Percentiles rank a stretch among this genome's conserved stretches.
These are phyloP conservation scores for Termitomyces titanicus DNA, from an alignment of 768 basidiomycete species.

Conservation along the genomic window DNA sequence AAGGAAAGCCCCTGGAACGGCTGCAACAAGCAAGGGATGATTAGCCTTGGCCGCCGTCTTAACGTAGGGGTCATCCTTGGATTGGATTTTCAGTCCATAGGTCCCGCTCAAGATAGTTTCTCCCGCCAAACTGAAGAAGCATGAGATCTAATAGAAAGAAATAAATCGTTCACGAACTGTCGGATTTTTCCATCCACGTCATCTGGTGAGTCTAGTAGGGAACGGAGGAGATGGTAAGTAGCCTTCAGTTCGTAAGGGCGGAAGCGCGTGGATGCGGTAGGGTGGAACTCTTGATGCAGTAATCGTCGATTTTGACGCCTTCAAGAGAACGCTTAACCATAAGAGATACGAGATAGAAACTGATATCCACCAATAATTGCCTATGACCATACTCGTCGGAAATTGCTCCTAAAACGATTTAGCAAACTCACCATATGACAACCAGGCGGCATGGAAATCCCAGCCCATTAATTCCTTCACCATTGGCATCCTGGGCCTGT, in stretches of 20 bases:
- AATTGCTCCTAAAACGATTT: background rate
- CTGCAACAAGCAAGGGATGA: conserved; percentile 22
- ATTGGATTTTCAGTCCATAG: conserved; percentile 29
- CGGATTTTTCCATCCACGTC: conserved; percentile 10
- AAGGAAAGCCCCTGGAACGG: conserved; percentile 26
- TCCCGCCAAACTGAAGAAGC: conserved; percentile 13
- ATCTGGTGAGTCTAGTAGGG: conserved; percentile 17
- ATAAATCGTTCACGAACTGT: conserved; percentile 5
- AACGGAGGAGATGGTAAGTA: conserved; percentile 19
- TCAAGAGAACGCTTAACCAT: background rate
- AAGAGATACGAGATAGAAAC: background rate
- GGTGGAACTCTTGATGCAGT: conserved; percentile 21
- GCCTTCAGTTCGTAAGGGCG: conserved; percentile 18
- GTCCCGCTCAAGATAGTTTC: conserved; percentile 27
- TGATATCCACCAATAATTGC: conserved; percentile 6
- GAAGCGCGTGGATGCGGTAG: conserved; percentile 13
- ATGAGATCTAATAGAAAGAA: background rate
- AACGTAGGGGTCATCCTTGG: conserved; percentile 32
- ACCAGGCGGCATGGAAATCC: conserved; percentile 12
- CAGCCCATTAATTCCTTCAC: conserved; percentile 21
- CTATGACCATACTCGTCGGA: background rate
- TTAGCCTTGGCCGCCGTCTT: conserved; percentile 26
- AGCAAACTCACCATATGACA: conserved; percentile 12
- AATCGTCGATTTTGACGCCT: conserved; percentile 23
- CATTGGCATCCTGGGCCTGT: conserved; percentile 15